phyloP scores from a whole-genome alignment of 257 asterid species.

The Solanum bulbocastanum region DNA sequence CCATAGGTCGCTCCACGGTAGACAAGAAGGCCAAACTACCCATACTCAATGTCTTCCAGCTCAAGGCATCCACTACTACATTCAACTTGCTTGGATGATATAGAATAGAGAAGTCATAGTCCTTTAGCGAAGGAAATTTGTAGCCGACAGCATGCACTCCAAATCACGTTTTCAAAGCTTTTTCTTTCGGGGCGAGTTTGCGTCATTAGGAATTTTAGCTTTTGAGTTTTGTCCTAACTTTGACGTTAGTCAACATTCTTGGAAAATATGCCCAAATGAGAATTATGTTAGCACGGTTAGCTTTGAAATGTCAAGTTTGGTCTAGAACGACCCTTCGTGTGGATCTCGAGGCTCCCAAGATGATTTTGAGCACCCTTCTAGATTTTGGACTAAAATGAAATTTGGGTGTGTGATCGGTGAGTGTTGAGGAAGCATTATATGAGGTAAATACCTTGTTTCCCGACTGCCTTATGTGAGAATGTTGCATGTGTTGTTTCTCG shows the following conservation, averaged over 20 bases:
- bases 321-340: background rate
- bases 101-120: background rate
- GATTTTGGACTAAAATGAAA: background rate
- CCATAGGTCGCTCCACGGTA: background rate
- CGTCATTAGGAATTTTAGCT: background rate
- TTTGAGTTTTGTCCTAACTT: too few species aligned
- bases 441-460: background rate
- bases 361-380: too few species aligned
- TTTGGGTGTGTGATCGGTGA: background rate
- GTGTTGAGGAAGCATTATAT: background rate
- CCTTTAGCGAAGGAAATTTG: background rate
- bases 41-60: too few species aligned
- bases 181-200: background rate
- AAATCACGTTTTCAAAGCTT: background rate
- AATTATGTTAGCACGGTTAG: background rate
- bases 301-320: background rate
- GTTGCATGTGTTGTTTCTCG: too few species aligned
- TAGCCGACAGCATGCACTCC: background rate
- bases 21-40: background rate
- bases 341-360: background rate
- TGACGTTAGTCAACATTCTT: too few species aligned
- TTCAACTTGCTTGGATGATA: background rate
- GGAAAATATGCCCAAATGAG: background rate
- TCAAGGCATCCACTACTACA: background rate
- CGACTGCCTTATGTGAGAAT: background rate